These are phyloP conservation scores for Epichloe sp. DNA, from an alignment of 2,329 filamentous ascomycete species.

Conservation along the genomic window DNA sequence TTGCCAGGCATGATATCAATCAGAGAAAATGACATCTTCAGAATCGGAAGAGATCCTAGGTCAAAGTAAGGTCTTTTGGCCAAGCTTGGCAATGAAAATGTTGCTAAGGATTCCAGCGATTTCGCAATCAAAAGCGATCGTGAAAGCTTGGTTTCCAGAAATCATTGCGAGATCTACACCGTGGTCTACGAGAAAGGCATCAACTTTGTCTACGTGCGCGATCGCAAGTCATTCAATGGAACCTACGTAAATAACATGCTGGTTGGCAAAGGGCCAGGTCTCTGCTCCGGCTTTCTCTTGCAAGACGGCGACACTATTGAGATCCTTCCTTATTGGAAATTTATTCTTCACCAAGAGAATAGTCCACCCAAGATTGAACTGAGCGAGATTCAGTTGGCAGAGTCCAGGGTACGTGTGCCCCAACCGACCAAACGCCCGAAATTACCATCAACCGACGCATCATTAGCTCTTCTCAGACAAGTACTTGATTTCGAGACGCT, in stretches of 20 bases:
- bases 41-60: conserved; percentile 21
- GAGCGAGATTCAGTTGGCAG: conserved; percentile 18
- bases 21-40: conserved; percentile 19
- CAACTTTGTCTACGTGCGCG: conserved; percentile 40
- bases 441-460: background rate
- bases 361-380: conserved; percentile 11
- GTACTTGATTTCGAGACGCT: conserved; percentile 21
- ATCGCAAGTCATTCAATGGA: conserved; percentile 39
- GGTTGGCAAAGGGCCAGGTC: conserved; percentile 26
- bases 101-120: conserved; percentile 15
- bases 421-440: background rate
- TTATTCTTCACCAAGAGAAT: conserved; percentile 19
- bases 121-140: conserved; percentile 24
- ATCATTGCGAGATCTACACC: conserved; percentile 43
- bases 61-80: conserved; percentile 18
- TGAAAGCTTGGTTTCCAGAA: conserved; percentile 33
- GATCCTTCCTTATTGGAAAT: conserved; percentile 25
- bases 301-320: conserved; percentile 36
- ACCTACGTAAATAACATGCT: conserved; percentile 36
- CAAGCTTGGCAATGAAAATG: background rate
- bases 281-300: conserved; percentile 33
- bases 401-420: conserved; percentile 17
- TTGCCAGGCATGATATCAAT: conserved; percentile 16
- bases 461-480: conserved; percentile 18
- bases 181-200: conserved; percentile 33